Conservation (phyloP, 2,329 filamentous ascomycete species). For the Stromatinia cepivora region DNA sequence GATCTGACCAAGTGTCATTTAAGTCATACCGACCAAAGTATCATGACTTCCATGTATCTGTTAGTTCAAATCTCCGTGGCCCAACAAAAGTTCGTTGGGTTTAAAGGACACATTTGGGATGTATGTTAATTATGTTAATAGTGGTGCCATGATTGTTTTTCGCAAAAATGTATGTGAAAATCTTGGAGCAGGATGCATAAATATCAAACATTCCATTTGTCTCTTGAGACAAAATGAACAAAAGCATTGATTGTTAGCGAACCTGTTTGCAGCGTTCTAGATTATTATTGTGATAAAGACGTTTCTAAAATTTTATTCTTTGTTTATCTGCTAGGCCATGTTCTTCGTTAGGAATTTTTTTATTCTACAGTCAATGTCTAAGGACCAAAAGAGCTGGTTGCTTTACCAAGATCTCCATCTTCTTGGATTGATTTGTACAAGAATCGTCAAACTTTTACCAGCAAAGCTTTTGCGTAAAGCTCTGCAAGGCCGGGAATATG, state of each 20-base stretch:
- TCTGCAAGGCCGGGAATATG: background rate
- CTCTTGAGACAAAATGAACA: background rate
- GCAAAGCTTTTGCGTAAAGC: background rate
- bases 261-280: slow-evolving; percentile 4
- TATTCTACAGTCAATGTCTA: background rate
- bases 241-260: too few relatives aligned
- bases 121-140: too few relatives aligned
- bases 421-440: background rate
- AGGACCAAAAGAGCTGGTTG: background rate
- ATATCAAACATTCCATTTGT: background rate
- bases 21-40: background rate
- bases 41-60: background rate
- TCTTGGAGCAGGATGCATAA: background rate
- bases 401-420: background rate
- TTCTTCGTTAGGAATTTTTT: background rate
- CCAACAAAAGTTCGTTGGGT: background rate
- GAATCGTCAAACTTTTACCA: background rate
- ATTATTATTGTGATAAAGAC: background rate
- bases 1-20: background rate
- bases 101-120: background rate
- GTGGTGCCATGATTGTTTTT: background rate
- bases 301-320: background rate
- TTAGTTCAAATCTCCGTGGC: background rate
- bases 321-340: background rate
- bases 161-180: background rate